Base-by-base conservation (phyloP, 768 basidiomycete genomes). In the Termitomyces sp. region DNA sequence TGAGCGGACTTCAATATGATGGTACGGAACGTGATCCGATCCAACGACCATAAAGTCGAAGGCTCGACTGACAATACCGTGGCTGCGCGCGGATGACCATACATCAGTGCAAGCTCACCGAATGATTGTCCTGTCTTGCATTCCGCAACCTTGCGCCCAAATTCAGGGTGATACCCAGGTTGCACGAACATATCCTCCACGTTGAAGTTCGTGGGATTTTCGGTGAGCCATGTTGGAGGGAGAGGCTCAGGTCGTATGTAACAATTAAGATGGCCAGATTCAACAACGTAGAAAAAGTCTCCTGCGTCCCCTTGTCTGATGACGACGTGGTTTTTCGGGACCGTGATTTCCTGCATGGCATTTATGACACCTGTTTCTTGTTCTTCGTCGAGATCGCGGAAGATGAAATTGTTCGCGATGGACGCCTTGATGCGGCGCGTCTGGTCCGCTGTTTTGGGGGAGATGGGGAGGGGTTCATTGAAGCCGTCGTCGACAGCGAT, bases 81-180 rank as follows among this genome's bases (percentile, higher is more conserved):
- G 16, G 97, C 97, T 20, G 94, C 93, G 35, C 97, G 91, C 43
- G 93, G 92, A 64, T 96, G 95, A 36, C 93, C 94, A 75, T 99
- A 96, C 96, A 99, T 98, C 65, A 99, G 77, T 33, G 97, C 97
- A 57, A 99, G 81, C 74, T 99, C 96, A 47, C 97, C 97, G 61
- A 98, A 98, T 47, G 89, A 94, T 60, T 81, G 85, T 4, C 95
- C 94, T 1, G 91, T 86, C 48, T 79, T 81, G 79, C 91, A 94
- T 59, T 92, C 89, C 55, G 87, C 84, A 1, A 98, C 97, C 70
- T 89, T 86, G 60, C 83, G 86, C 26, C 93, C 93, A 65, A 86
- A 86, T 61, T 84, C 81, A 5, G 85, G 79, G 63, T 93, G 88
- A 61, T 83, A 83, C 4, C 83, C 83, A 1, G 85, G 79, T 62